phyloP scores from a whole-genome alignment of 768 basidiomycete genomes.

The Pholiota conissans region DNA sequence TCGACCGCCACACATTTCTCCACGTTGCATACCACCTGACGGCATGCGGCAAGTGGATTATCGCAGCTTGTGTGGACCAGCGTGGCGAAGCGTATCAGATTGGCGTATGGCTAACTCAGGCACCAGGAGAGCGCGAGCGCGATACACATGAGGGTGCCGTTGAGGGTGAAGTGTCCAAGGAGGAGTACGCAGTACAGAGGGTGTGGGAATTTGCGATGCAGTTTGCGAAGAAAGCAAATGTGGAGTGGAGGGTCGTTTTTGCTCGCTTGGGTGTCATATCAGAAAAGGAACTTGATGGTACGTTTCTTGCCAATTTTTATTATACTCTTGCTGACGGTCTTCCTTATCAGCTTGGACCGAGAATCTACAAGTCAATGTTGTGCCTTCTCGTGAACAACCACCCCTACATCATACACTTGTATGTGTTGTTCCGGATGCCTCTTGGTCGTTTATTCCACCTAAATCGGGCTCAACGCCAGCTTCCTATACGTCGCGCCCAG shows the following conservation, averaged over 20 bases:
- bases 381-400: constrained; percentile 39
- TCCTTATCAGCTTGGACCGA: constrained; percentile 61
- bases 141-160: constrained; percentile 3
- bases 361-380: constrained; percentile 43
- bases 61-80: constrained; percentile 75
- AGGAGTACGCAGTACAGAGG: constrained; percentile 51
- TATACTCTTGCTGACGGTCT: constrained; percentile 3
- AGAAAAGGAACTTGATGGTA: constrained; percentile 65
- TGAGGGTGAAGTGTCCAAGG: constrained; percentile 30
- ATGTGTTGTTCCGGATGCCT: constrained; percentile 56
- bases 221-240: constrained; percentile 61
- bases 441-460: constrained; percentile 57
- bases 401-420: constrained; percentile 61
- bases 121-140: constrained; percentile 18
- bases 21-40: constrained; percentile 77
- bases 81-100: constrained; percentile 74
- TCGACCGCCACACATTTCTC: constrained; percentile 53
- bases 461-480: constrained; percentile 16
- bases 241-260: constrained; percentile 82
- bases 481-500: constrained; percentile 25
- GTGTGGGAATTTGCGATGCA: constrained; percentile 72
- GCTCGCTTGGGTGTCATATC: constrained; percentile 65
- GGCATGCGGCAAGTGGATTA: constrained; percentile 71
- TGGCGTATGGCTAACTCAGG: constrained; percentile 65
- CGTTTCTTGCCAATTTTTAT: neutral